Conservation (phyloP, 2,329 filamentous ascomycete species). For the Fusarium agapanthi region DNA sequence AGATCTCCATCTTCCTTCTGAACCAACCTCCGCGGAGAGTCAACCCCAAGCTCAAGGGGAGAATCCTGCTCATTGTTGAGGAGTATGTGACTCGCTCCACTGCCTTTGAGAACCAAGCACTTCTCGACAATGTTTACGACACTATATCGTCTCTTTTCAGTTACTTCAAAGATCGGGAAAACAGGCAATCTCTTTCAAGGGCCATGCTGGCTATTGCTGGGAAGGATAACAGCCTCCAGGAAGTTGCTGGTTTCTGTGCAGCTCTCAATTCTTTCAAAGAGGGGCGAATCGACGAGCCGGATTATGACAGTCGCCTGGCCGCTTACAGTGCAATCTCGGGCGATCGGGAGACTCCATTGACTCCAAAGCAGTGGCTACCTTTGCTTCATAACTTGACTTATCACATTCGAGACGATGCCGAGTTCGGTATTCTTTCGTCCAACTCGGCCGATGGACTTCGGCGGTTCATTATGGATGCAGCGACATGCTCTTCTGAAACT, state of each 20-base stretch:
- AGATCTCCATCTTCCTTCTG: constrained; percentile 82
- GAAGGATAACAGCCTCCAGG: constrained; percentile 66
- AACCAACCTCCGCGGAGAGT: constrained; percentile 86
- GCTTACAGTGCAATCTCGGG: constrained; percentile 80
- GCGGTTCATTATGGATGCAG: constrained; percentile 75
- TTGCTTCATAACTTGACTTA: constrained; percentile 90
- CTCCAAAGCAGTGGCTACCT: constrained; percentile 82
- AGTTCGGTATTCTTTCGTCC: constrained; percentile 80
- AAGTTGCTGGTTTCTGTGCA: constrained; percentile 75
- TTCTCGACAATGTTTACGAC: constrained; percentile 74
- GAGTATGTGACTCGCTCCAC: constrained; percentile 76
- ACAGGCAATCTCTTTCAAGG: constrained; percentile 76
- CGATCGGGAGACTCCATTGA: constrained; percentile 66
- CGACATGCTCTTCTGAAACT: constrained; percentile 50
- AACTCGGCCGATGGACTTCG: constrained; percentile 86
- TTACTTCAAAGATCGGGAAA: constrained; percentile 85
- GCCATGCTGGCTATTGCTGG: constrained; percentile 77
- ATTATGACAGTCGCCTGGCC: constrained; percentile 82
- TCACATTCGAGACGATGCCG: constrained; percentile 85
- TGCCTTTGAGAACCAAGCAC: constrained; percentile 48
- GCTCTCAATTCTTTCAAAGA: constrained; percentile 83
- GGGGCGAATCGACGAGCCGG: constrained; percentile 80
- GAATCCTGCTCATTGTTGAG: constrained; percentile 81
- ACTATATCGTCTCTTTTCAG: constrained; percentile 85
- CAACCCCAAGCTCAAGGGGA: constrained; percentile 82